phyloP scores from a whole-genome alignment of 2,329 filamentous ascomycete species.

The Cladophialophora yegresii region DNA sequence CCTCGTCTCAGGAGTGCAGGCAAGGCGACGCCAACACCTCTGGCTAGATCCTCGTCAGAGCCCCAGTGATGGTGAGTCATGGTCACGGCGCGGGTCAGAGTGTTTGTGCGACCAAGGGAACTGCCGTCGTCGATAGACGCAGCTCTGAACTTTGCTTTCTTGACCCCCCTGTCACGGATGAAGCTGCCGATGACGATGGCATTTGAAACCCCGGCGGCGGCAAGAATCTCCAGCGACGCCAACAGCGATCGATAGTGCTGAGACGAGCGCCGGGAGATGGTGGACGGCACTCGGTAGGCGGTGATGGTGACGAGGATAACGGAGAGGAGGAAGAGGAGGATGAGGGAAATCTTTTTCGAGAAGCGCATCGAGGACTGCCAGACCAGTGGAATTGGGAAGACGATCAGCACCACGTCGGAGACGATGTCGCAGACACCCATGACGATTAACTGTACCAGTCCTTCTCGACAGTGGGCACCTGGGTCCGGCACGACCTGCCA shows the following conservation, averaged over 20 bases:
- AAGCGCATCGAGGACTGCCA: slow-evolving; percentile 72
- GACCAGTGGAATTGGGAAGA: slow-evolving; percentile 88
- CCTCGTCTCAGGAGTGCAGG: slow-evolving; percentile 52
- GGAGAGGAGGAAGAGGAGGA: slow-evolving; percentile 81
- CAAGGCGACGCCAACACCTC: slow-evolving; percentile 72
- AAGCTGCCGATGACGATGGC: slow-evolving; percentile 89
- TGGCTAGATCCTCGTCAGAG: slow-evolving; percentile 87
- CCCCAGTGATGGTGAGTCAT: slow-evolving; percentile 73
- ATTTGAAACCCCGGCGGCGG: slow-evolving; percentile 84
- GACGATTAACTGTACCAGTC: slow-evolving; percentile 81
- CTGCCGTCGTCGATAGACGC: slow-evolving; percentile 47
- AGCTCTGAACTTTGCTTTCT: slow-evolving; percentile 78
- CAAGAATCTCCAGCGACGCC: slow-evolving; percentile 86
- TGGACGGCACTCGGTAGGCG: slow-evolving; percentile 75
- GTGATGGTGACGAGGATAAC: slow-evolving; percentile 77
- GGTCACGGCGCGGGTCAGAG: slow-evolving; percentile 57
- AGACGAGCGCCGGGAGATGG: slow-evolving; percentile 68
- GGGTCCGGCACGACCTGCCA: slow-evolving; percentile 87
- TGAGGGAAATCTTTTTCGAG: slow-evolving; percentile 77
- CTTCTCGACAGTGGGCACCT: slow-evolving; percentile 79
- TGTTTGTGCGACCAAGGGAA: slow-evolving; percentile 38
- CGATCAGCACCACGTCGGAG: slow-evolving; percentile 82
- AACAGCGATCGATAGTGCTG: slow-evolving; percentile 88
- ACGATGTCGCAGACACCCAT: slow-evolving; percentile 88
- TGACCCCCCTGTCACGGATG: slow-evolving; percentile 82